Evolutionary conservation across 208 protist genomes (phyloP).

Genomic region (Leishmania martiniquensis): DNA sequence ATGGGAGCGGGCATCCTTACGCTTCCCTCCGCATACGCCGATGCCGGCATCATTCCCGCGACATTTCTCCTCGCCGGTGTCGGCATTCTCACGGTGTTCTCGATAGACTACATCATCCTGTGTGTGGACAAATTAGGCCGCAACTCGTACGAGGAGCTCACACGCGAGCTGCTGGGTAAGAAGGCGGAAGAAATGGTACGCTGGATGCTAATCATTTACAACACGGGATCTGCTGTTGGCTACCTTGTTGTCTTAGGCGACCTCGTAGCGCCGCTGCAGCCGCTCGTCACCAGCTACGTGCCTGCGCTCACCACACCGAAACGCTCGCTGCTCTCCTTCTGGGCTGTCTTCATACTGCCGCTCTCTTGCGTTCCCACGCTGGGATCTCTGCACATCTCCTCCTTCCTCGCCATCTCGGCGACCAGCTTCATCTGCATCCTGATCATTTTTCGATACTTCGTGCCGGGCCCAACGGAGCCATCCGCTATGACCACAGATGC

Average conservation of each 20-base stretch:
- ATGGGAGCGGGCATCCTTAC: slow-evolving; percentile 83
- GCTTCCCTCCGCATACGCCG: slow-evolving; percentile 67
- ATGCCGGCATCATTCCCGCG: slow-evolving; percentile 58
- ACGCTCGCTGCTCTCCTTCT: slow-evolving; percentile 63
- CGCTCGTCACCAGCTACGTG: slow-evolving; percentile 41
- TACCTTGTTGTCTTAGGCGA: slow-evolving; percentile 73
- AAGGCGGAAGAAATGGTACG: slow-evolving; percentile 54
- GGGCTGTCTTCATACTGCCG: slow-evolving; percentile 68
- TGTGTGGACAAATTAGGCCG: slow-evolving; percentile 61
- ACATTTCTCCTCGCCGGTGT: slow-evolving; percentile 52
- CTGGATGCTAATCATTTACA: slow-evolving; percentile 69
- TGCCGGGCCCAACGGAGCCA: slow-evolving; percentile 31
- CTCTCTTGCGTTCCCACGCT: slow-evolving; percentile 71
- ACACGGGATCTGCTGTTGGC: slow-evolving; percentile 56
- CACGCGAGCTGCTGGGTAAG: slow-evolving; percentile 57
- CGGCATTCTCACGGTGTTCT: slow-evolving; percentile 60
- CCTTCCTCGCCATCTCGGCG: slow-evolving; percentile 66
- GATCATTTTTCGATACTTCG: slow-evolving; percentile 74
- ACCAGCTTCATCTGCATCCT: slow-evolving; percentile 60
- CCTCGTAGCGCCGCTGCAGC: slow-evolving; percentile 65
- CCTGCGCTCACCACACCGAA: slow-evolving; percentile 53
- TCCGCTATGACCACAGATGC: slow-evolving; percentile 18
- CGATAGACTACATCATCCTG: slow-evolving; percentile 71
- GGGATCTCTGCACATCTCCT: slow-evolving; percentile 51
- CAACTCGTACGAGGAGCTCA: slow-evolving; percentile 83